Percentiles rank a stretch among this genome's conserved stretches.
Conservation (phyloP, 331 rosid genomes). For the Malus hybrid region DNA sequence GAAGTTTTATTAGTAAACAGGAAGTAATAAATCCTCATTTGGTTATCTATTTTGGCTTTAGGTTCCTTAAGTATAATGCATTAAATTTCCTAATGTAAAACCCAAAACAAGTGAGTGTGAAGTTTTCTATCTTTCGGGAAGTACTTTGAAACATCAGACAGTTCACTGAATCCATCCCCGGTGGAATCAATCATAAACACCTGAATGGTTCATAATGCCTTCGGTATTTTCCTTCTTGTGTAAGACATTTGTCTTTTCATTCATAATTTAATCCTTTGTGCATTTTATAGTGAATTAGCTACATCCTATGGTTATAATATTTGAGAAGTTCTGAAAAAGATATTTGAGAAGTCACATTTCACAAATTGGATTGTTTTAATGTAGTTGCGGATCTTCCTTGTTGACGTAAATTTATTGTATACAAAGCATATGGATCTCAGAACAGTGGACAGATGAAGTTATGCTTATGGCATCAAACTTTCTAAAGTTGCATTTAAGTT, state of each 20-base stretch:
- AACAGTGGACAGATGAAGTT: background rate
- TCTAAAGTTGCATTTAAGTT: background rate
- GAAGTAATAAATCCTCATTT: background rate
- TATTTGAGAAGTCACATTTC: background rate
- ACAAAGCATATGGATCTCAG: background rate
- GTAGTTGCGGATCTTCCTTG: background rate
- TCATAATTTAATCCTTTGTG: background rate
- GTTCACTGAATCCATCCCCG: background rate
- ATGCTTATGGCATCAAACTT: background rate
- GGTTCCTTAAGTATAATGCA: background rate
- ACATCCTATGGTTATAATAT: background rate
- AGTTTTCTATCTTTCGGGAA: background rate
- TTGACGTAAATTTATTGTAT: background rate
- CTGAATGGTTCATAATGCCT: background rate
- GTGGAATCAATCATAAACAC: background rate
- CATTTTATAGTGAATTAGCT: background rate
- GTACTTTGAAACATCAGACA: background rate
- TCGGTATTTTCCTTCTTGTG: background rate
- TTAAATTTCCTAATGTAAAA: background rate
- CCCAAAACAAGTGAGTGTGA: background rate
- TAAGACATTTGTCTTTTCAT: background rate
- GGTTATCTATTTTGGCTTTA: background rate
- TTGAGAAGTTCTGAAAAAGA: background rate
- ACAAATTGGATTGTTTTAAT: background rate
- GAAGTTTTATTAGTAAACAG: background rate